Conservation (phyloP, 192 early-diverging fungal genomes). For the Geranomyces michiganensis region DNA sequence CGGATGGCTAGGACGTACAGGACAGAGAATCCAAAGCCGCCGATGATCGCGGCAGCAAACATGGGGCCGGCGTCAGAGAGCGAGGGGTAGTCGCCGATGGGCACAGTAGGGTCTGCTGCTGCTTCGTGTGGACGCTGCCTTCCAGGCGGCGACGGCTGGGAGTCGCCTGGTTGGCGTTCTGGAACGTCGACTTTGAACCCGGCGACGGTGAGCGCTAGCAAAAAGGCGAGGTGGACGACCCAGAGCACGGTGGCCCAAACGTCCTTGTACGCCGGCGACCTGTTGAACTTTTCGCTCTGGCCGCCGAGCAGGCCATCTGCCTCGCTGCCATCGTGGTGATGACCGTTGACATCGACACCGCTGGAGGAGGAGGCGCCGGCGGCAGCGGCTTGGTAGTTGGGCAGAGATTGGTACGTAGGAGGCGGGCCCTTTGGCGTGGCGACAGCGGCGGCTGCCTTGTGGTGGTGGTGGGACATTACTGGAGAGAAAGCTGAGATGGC, state of each 20-base stretch:
- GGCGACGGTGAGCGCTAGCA: slow-evolving; percentile 11
- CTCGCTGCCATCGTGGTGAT: neutral
- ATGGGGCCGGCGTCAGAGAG: neutral
- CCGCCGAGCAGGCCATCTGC: neutral
- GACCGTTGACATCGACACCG: neutral
- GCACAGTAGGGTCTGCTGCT: neutral
- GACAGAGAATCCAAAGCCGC: slow-evolving; percentile 36
- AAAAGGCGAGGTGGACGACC: slow-evolving; percentile 3
- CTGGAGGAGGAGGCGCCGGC: too few relatives aligned
- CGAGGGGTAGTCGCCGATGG: slow-evolving; percentile 9
- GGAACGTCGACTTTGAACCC: slow-evolving; percentile 2
- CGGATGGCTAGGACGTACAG: slow-evolving; percentile 46
- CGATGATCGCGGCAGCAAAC: neutral
- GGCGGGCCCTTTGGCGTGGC: too few relatives aligned
- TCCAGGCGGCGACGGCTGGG: neutral
- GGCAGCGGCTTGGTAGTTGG: too few relatives aligned
- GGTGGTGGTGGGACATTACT: too few relatives aligned
- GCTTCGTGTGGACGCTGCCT: neutral
- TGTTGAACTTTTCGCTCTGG: slow-evolving; percentile 5
- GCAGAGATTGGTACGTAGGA: too few relatives aligned
- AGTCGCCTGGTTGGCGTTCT: neutral
- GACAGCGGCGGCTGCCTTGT: too few relatives aligned
- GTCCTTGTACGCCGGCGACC: slow-evolving; percentile 1
- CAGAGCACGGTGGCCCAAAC: slow-evolving; percentile 15
- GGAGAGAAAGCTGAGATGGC: too few relatives aligned